A percentile compares a stretch with the other conserved stretches of the same genome.
Conservation (phyloP, 1,284 basidiomycete genomes). For the Dichomitus squalens region DNA sequence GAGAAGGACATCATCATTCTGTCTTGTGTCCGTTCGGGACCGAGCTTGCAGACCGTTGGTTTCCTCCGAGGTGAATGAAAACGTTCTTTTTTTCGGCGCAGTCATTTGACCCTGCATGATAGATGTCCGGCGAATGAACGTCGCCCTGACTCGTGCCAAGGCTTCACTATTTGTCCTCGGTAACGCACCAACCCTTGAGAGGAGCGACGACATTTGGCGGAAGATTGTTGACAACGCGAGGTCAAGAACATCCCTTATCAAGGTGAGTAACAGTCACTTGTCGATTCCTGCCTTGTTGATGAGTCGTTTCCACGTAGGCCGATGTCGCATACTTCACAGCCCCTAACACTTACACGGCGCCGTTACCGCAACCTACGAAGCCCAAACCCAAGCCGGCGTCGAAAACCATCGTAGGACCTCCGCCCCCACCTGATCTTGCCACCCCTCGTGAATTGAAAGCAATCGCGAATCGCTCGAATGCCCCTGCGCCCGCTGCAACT, state of each 20-base stretch:
- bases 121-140: conserved; percentile 94
- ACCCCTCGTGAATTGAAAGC: conserved; percentile 25
- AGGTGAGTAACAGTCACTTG: conserved; percentile 43
- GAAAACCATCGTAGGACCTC: conserved; percentile 9
- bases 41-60: conserved; percentile 80
- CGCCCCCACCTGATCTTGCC: conserved; percentile 11
- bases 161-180: conserved; percentile 95
- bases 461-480: conserved; percentile 13
- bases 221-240: conserved; percentile 80
- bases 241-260: conserved; percentile 50
- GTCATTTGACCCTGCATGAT: not conserved
- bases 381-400: conserved; percentile 18
- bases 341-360: conserved; percentile 13
- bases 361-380: conserved; percentile 15
- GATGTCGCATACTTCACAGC: conserved; percentile 43
- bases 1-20: conserved; percentile 97
- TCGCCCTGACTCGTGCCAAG: conserved; percentile 94
- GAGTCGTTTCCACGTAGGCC: conserved; percentile 30
- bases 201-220: conserved; percentile 83
- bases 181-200: conserved; percentile 83
- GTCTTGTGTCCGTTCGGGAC: conserved; percentile 90
- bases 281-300: not conserved
- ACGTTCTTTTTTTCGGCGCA: conserved; percentile 2
- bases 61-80: conserved; percentile 75
- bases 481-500: not conserved